Percentiles rank a stretch among this genome's conserved stretches.
phyloP scores from a whole-genome alignment of 2,329 filamentous ascomycete species.

The Aspergillus aculeatus region DNA sequence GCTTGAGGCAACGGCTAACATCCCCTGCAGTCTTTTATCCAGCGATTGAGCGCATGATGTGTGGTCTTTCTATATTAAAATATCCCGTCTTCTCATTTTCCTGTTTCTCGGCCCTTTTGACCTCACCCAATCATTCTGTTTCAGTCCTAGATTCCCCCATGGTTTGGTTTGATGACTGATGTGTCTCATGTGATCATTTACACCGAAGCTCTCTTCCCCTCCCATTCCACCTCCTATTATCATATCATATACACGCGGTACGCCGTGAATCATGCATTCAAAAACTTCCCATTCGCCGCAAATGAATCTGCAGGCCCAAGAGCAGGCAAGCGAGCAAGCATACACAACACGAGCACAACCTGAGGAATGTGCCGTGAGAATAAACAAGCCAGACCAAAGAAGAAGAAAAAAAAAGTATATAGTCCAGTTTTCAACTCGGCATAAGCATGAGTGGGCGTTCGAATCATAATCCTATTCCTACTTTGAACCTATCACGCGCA shows the following conservation, averaged over 20 bases:
- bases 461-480: not conserved
- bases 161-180: slow-evolving; percentile 30
- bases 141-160: slow-evolving; percentile 28
- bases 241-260: slow-evolving; percentile 7
- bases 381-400: not conserved
- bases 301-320: not conserved
- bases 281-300: not conserved
- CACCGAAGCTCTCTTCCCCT: slow-evolving; percentile 11
- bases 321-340: not conserved
- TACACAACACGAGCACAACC: not conserved
- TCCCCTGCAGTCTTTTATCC: slow-evolving; percentile 40
- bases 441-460: not conserved
- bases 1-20: slow-evolving; percentile 5
- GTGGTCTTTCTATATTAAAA: slow-evolving; percentile 10
- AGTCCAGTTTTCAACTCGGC: not conserved
- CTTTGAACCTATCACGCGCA: not conserved
- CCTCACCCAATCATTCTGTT: slow-evolving; percentile 7
- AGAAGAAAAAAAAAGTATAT: not conserved
- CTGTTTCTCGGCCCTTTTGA: slow-evolving; percentile 8
- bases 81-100: slow-evolving; percentile 7
- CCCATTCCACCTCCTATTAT: not conserved
- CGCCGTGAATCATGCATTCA: not conserved
- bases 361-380: not conserved
- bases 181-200: slow-evolving; percentile 20
- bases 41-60: slow-evolving; percentile 45